phyloP scores from a whole-genome alignment of 192 early-diverging fungal genomes.

The Coemansia sp. region DNA sequence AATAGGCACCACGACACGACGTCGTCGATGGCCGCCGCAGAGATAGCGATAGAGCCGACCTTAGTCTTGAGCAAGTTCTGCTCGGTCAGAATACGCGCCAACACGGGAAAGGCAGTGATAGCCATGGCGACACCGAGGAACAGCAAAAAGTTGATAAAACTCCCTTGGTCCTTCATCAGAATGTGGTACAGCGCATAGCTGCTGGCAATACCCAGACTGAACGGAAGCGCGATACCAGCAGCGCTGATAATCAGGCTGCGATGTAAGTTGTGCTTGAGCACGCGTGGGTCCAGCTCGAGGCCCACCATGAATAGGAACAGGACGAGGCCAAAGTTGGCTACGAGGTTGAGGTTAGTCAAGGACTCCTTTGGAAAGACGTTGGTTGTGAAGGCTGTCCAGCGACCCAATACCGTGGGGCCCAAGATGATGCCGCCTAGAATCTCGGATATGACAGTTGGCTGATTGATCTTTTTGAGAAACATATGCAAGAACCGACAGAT shows the following conservation, averaged over 20 bases:
- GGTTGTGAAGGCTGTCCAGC: slow-evolving; percentile 65
- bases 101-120: slow-evolving; percentile 94
- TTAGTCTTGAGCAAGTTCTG: slow-evolving; percentile 77
- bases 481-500: slow-evolving; percentile 72
- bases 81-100: slow-evolving; percentile 93
- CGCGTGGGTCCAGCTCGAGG: slow-evolving; percentile 75
- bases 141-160: slow-evolving; percentile 76
- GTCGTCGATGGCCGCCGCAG: slow-evolving; percentile 87
- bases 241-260: slow-evolving; percentile 68
- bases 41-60: slow-evolving; percentile 84
- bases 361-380: slow-evolving; percentile 77
- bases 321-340: slow-evolving; percentile 88
- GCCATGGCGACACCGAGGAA: slow-evolving; percentile 91
- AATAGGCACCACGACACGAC: slow-evolving; percentile 83
- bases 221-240: slow-evolving; percentile 82
- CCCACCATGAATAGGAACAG: slow-evolving; percentile 91
- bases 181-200: slow-evolving; percentile 70
- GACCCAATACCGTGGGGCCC: slow-evolving; percentile 84
- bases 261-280: slow-evolving; percentile 60
- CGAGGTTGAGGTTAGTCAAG: slow-evolving; percentile 68
- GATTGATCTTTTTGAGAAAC: slow-evolving; percentile 62
- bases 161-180: slow-evolving; percentile 44
- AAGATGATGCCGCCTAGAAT: slow-evolving; percentile 88
- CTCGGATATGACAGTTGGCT: slow-evolving; percentile 92
- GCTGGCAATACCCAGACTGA: slow-evolving; percentile 75